Evolutionary conservation across 352 stramenopile genomes (phyloP), one percentile per base, ranked within the genome.

Genomic region (Phytophthora pistaciae): DNA sequence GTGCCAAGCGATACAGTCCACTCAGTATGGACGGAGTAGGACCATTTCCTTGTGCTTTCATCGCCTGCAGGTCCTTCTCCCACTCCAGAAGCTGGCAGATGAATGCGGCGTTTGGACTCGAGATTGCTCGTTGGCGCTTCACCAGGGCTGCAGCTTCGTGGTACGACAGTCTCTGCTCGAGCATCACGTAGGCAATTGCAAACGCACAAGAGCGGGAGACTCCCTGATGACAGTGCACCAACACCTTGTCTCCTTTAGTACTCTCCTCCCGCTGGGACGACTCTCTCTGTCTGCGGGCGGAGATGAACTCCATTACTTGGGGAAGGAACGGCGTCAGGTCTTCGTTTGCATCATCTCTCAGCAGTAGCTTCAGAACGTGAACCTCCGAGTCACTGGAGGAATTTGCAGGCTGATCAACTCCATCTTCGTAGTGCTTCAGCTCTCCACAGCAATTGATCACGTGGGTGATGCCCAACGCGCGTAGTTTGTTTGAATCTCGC

Each of bases 181-280:
- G 61, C 83, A 93, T 94, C 7, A 91, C 56, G 63, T 89, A 91
- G 16, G 85, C 84, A 57, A 92, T 81, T 9, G 78, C 87, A 48
- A 92, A 71, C 0, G 85, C 82, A 56, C 87, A 94, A 0, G 85
- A 93, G 25, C 87, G 76, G 14, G 87, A 94, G 23, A 94, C 68
- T 49, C 87, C 87, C 66, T 92, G 83, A 40, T 94, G 84, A 29
- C 87, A 94, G 42, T 94, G 83, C 8, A 94, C 56, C 3, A 94
- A 44, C 23, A 91, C 79, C 16, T 79, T 78, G 6, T 60, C 44
- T 27, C 0, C 23, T 33, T 31, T 50, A 10, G 8, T 8, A 33
- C 21, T 58, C 3, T 21, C 49, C 5, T 66, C 46, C 3, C 57
- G 9, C 20, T 29, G 14, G 11, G 23, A 33, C 0, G 42, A 25